Base-by-base conservation (phyloP, 2,329 filamentous ascomycete species). In the Aspergillus aculeatinus region DNA sequence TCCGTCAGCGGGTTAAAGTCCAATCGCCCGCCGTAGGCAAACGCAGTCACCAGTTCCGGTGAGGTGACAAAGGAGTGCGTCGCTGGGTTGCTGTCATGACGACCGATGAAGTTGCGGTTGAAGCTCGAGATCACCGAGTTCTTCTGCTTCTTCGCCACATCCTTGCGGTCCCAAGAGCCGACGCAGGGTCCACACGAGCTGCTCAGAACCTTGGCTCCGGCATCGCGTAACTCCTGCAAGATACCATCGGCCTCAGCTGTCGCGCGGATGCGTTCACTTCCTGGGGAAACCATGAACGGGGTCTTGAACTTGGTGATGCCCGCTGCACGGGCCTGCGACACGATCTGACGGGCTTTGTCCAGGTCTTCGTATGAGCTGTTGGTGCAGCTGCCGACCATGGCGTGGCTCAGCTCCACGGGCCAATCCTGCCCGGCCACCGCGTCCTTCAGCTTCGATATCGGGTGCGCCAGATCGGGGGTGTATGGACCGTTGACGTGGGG, bases 21-120 rank as follows among this genome's bases (percentile, higher is more conserved):
- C 14, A 66, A 59, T 10, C 64, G 62, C 62, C 91, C 92, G 54
- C 91, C 90, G 71, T 95, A 86, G 58, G 89, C 87, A 81, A 96
- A 80, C 63, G 91, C 91, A 44, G 94, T 89, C 29, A 95, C 91
- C 60, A 96, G 81, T 75, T 96, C 91, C 48, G 91, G 92, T 2
- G 91, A 95, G 63, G 92, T 89, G 66, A 96, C 91, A 77, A 96
- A 96, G 55, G 91, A 91, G 82, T 96, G 92, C 35, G 92, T 96
- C 52, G 91, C 91, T 27, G 92, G 91, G 83, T 96, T 96, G 66
- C 90, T 91, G 69, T 96, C 92, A 77, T 97, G 97, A 72, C 94
- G 91, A 65, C 93, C 93, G 58, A 92, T 96, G 82, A 97, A 97
- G 86, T 97, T 97, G 77, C 93, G 91, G 88, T 97, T 97, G 87